Evolutionary conservation across 257 asterid genomes (phyloP).

Genomic region (Solanum sejunctum): DNA sequence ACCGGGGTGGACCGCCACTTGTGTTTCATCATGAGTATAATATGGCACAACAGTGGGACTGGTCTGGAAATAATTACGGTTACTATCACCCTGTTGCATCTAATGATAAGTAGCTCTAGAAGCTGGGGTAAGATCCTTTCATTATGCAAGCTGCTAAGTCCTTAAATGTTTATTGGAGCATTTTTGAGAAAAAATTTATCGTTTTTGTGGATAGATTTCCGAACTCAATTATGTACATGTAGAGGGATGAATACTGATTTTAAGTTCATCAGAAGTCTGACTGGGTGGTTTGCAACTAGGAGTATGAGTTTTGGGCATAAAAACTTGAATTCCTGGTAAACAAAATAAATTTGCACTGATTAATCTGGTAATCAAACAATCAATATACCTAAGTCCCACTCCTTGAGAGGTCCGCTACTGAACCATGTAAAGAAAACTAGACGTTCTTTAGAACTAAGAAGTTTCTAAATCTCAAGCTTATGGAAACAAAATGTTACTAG

Average conservation of each 20-base stretch:
- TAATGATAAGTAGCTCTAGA: constrained; percentile 30
- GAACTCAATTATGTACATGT: constrained; percentile 2
- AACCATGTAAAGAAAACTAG: background rate
- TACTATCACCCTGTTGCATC: constrained; percentile 40
- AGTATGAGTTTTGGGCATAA: background rate
- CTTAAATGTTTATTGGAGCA: background rate
- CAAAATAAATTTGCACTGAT: background rate
- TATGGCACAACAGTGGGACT: constrained; percentile 60
- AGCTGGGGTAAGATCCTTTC: constrained; percentile 25
- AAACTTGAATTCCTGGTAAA: background rate
- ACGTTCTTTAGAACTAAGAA: background rate
- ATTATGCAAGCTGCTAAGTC: background rate
- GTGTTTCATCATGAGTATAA: constrained; percentile 38
- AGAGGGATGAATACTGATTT: background rate
- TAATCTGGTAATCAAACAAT: background rate
- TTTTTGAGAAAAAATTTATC: background rate
- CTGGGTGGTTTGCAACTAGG: background rate
- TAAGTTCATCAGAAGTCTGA: background rate
- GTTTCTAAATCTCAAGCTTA: background rate
- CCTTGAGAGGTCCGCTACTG: background rate
- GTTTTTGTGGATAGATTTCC: background rate
- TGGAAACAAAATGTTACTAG: background rate
- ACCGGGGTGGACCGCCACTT: background rate
- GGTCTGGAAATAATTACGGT: constrained; percentile 57
- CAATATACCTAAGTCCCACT: background rate